Conservation (phyloP, 2,329 filamentous ascomycete genomes). For the Malbranchea zuffiana region DNA sequence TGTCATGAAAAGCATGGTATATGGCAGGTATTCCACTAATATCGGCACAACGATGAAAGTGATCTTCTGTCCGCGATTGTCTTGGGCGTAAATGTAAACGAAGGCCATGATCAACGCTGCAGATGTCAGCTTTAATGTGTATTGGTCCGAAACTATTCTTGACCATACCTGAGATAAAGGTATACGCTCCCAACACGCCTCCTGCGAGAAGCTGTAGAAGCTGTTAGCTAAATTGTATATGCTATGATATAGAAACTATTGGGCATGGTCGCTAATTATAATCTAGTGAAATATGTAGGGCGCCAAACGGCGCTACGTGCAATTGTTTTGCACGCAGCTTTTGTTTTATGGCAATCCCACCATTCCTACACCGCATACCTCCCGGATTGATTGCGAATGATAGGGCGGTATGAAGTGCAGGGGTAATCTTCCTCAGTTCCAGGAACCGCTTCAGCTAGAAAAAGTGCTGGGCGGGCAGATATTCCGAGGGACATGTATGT, state of each 20-base stretch:
- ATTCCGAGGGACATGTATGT: slow-evolving; percentile 47
- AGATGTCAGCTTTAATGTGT: slow-evolving; percentile 35
- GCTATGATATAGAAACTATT: background rate
- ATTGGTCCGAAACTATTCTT: slow-evolving; percentile 21
- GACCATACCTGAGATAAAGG: slow-evolving; percentile 32
- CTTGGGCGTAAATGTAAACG: slow-evolving; percentile 74
- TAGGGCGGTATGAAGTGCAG: slow-evolving; percentile 49
- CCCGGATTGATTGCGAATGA: slow-evolving; percentile 57
- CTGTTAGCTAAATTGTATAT: slow-evolving; percentile 20
- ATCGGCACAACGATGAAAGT: slow-evolving; percentile 76
- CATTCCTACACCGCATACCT: slow-evolving; percentile 59
- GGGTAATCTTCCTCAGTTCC: slow-evolving; percentile 72
- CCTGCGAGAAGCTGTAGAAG: slow-evolving; percentile 34
- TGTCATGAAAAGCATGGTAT: slow-evolving; percentile 64
- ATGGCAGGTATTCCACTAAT: slow-evolving; percentile 69
- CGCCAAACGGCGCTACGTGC: slow-evolving; percentile 53
- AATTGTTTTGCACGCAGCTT: slow-evolving; percentile 43
- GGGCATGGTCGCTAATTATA: slow-evolving; percentile 6
- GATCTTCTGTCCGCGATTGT: slow-evolving; percentile 65
- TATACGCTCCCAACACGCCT: slow-evolving; percentile 21
- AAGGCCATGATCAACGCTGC: slow-evolving; percentile 66
- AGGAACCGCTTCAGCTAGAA: slow-evolving; percentile 72
- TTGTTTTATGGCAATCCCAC: slow-evolving; percentile 64
- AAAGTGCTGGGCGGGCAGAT: slow-evolving; percentile 66
- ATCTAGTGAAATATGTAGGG: slow-evolving; percentile 45